Percentiles rank a stretch among this genome's conserved stretches.
These are phyloP conservation scores for Celoporthe dispersa DNA, from an alignment of 2,329 filamentous ascomycete species.

Conservation along the genomic window DNA sequence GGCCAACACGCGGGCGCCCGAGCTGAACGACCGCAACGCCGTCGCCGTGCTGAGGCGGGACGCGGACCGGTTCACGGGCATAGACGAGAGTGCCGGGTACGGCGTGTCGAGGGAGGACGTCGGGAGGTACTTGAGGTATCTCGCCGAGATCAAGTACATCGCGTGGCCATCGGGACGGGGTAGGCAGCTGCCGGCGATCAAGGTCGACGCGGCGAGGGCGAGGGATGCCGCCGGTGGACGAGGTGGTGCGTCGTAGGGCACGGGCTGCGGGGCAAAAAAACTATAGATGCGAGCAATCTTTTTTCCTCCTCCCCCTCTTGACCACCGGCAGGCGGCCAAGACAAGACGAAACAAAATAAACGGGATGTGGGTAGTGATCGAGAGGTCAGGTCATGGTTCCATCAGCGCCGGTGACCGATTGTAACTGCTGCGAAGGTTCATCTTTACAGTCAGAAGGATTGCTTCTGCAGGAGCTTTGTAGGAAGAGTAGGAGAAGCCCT, in stretches of 20 bases:
- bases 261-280: not conserved
- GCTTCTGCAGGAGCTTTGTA: too few relatives aligned
- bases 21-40: conserved; percentile 75
- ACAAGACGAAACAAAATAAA: not conserved
- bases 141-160: conserved; percentile 68
- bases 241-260: conserved; percentile 32
- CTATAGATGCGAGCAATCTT: not conserved
- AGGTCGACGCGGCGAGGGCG: conserved; percentile 35
- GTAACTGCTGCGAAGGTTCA: not conserved
- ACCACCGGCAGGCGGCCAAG: not conserved
- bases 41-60: conserved; percentile 67
- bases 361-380: not conserved
- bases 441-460: too few relatives aligned
- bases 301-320: not conserved
- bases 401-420: not conserved
- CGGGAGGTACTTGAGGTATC: conserved; percentile 66
- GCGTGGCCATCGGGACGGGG: conserved; percentile 45
- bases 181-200: conserved; percentile 39
- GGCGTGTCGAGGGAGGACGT: conserved; percentile 65
- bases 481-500: too few relatives aligned
- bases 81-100: conserved; percentile 45
- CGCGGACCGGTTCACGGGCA: conserved; percentile 59
- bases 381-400: not conserved
- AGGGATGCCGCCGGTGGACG: conserved; percentile 36
- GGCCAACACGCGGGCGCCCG: conserved; percentile 69